A percentile compares a stretch with the other conserved stretches of the same genome.
Evolutionary conservation across 768 basidiomycete species (phyloP).

Genomic region (Trametes punicea): DNA sequence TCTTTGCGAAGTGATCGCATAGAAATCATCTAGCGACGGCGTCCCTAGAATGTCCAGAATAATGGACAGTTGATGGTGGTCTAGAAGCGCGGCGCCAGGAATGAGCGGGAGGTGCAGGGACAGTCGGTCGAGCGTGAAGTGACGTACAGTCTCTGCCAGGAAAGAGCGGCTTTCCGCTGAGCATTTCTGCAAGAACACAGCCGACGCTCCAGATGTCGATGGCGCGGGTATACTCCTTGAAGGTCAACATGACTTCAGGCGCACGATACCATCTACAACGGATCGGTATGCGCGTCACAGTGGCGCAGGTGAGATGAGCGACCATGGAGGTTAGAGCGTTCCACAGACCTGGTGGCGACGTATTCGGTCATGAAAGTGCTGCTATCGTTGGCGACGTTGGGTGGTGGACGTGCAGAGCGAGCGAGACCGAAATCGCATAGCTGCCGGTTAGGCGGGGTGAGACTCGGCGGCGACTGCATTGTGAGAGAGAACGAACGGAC

Average conservation of each 20-base stretch:
- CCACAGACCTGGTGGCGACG: slow-evolving; percentile 78
- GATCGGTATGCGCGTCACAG: background rate
- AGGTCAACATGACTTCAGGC: slow-evolving; percentile 97
- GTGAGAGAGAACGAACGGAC: slow-evolving; percentile 27
- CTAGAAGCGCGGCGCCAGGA: slow-evolving; percentile 26
- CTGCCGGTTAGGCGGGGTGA: slow-evolving; percentile 33
- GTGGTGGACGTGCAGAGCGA: slow-evolving; percentile 70
- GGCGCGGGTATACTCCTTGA: slow-evolving; percentile 90
- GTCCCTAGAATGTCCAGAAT: slow-evolving; percentile 95
- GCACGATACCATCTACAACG: slow-evolving; percentile 86
- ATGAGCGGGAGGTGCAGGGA: background rate
- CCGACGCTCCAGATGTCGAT: slow-evolving; percentile 89
- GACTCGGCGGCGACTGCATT: background rate
- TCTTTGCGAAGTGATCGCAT: slow-evolving; percentile 79
- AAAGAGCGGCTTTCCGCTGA: slow-evolving; percentile 88
- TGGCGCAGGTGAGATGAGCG: background rate
- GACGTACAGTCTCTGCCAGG: slow-evolving; percentile 88
- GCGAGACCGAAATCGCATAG: slow-evolving; percentile 88
- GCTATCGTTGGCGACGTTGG: slow-evolving; percentile 68
- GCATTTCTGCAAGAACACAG: slow-evolving; percentile 88
- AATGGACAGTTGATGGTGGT: slow-evolving; percentile 90
- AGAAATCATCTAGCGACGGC: slow-evolving; percentile 89
- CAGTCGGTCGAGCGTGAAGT: background rate
- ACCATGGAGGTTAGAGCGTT: slow-evolving; percentile 2
- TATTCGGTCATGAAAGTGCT: slow-evolving; percentile 91